Percentiles rank a stretch among this genome's conserved stretches.
Evolutionary conservation across 2,329 filamentous ascomycete genomes (phyloP).

Genomic region (Hymenoscyphus salicellus): DNA sequence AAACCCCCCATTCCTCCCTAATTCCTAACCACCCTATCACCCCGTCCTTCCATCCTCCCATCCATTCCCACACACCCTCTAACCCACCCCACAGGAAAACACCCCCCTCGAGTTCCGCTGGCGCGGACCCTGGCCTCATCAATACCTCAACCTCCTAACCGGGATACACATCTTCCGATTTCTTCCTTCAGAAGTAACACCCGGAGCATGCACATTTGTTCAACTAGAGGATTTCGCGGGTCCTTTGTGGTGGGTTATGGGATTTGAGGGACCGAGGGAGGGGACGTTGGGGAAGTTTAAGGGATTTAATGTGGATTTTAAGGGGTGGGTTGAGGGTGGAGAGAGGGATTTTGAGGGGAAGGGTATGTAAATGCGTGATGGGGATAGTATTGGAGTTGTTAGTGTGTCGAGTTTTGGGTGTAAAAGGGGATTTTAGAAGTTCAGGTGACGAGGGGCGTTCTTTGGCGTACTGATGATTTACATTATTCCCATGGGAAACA

Average conservation of each 20-base stretch:
- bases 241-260: slow-evolving; percentile 2
- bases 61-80: background rate
- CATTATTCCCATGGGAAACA: no score
- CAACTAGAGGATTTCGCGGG: slow-evolving; percentile 5
- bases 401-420: background rate
- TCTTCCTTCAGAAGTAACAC: background rate
- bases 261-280: background rate
- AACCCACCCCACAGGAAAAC: background rate
- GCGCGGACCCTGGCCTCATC: slow-evolving; percentile 6
- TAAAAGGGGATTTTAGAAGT: background rate
- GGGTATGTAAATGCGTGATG: background rate
- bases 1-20: no score
- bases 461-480: no score
- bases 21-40: no score
- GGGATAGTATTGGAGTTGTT: no score
- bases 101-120: slow-evolving; percentile 2
- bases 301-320: slow-evolving; percentile 2
- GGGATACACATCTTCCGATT: slow-evolving; percentile 5
- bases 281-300: slow-evolving; percentile 1
- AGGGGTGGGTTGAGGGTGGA: slow-evolving; percentile 3
- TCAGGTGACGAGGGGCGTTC: no score
- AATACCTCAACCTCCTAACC: slow-evolving; percentile 9
- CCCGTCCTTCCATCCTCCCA: background rate
- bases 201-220: background rate
- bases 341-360: background rate